Evolutionary conservation across 2,329 filamentous ascomycete species (phyloP).

Genomic region (Penicillium sp.): DNA sequence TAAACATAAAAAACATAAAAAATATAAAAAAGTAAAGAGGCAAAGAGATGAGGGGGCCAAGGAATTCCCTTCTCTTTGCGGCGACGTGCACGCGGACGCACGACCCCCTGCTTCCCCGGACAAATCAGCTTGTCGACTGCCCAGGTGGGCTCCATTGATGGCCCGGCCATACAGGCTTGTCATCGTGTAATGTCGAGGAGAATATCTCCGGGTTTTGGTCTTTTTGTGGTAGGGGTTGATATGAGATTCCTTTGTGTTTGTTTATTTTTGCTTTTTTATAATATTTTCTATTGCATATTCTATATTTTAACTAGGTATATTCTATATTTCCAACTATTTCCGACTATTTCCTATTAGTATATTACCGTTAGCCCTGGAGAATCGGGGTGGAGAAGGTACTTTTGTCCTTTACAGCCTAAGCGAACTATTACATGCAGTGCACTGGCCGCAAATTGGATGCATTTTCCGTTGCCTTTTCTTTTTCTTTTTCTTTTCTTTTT

Average conservation of each 20-base stretch:
- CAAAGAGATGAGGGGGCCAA: conserved; percentile 17
- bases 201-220: background rate
- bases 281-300: background rate
- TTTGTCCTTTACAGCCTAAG: conserved; percentile 26
- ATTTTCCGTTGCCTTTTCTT: conserved; percentile 23
- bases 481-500: conserved; percentile 9
- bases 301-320: no score
- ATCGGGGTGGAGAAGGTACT: conserved; percentile 25
- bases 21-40: background rate
- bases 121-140: conserved; percentile 27
- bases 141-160: conserved; percentile 14
- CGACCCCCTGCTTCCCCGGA: conserved; percentile 33
- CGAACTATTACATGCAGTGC: conserved; percentile 29
- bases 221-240: background rate
- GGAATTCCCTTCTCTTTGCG: conserved; percentile 32
- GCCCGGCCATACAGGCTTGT: conserved; percentile 5
- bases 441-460: conserved; percentile 28
- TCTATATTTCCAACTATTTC: background rate
- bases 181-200: conserved; percentile 10
- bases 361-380: background rate
- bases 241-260: background rate
- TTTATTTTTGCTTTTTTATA: background rate
- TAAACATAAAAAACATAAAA: background rate
- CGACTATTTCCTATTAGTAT: background rate
- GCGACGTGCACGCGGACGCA: conserved; percentile 34